Base-by-base conservation (phyloP, 1,139 yeast species). In the Insectozyma bohioensis region DNA sequence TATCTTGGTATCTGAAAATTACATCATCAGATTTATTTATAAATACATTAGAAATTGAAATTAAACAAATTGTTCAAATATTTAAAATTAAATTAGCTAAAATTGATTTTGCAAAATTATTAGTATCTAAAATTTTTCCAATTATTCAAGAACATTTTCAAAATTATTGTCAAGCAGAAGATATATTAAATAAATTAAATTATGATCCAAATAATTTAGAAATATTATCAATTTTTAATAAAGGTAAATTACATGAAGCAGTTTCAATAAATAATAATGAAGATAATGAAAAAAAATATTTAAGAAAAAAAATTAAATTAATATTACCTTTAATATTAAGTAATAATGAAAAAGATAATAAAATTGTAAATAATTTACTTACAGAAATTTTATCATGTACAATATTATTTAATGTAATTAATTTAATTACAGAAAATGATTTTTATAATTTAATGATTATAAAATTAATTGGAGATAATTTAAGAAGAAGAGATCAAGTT, bases 401-500 rank as follows among this genome's bases (percentile, higher is more conserved):
- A 0, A 49, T 68, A 1, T 38, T 68, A 12, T 65, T 79, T 21
- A 72, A 75, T 31, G 52, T 82, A 0, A 49, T 85, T 17, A 56
- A 63, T 14, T 72, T 82, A 63, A 48, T 84, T 1, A 63, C 83
- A 0, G 92, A 85, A 37, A 77, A 92, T 1, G 95, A 87, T 51
- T 84, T 79, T 41, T 83, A 83, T 75, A 90, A 88, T 51, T 71
- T 77, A 35, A 51, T 71, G 33, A 69, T 87, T 12, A 79, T 80
- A 5, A 73, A 75, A 34, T 54, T 74, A 3, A 75, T 85, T 3
- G 83, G 87, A 1, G 76, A 74, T 20, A 75, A 82, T 16, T 64
- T 90, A 49, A 80, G 79, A 42, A 94, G 87, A 47, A 68, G 90
- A 41, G 76, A 75, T 24, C 88, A 85, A 48, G 95, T 88, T 1